A percentile compares a stretch with the other conserved stretches of the same genome.
phyloP scores from a whole-genome alignment of 2,329 filamentous ascomycete genomes.

The Mycosphaerella arachidis region DNA sequence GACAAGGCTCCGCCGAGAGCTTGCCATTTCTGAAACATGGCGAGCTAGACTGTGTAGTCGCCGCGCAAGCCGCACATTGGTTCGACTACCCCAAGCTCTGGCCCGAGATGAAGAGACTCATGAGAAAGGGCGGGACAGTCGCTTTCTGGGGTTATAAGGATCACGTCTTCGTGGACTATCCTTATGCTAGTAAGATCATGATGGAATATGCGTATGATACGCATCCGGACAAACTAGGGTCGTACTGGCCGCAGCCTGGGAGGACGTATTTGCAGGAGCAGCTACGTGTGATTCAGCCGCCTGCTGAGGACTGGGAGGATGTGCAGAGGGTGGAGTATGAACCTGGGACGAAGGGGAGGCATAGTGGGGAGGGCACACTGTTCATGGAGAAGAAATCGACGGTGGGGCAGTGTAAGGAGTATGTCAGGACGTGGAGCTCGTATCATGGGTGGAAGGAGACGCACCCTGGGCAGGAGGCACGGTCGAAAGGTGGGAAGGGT shows the following conservation, averaged over 20 bases:
- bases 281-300: conserved; percentile 50
- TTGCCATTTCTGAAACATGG: conserved; percentile 44
- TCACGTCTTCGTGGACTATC: conserved; percentile 54
- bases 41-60: conserved; percentile 50
- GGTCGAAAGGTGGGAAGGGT: conserved; percentile 52
- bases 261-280: conserved; percentile 51
- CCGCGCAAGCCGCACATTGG: conserved; percentile 61
- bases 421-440: conserved; percentile 57
- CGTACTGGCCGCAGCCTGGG: conserved; percentile 60
- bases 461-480: conserved; percentile 48
- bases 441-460: conserved; percentile 56
- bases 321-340: conserved; percentile 55
- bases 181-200: conserved; percentile 51
- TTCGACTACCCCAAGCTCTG: conserved; percentile 57
- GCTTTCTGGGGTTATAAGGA: conserved; percentile 66
- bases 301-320: conserved; percentile 49
- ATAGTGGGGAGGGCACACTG: conserved; percentile 38
- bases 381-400: conserved; percentile 54
- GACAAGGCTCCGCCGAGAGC: conserved; percentile 51
- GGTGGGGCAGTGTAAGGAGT: conserved; percentile 57
- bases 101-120: conserved; percentile 51
- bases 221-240: conserved; percentile 48
- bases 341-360: conserved; percentile 43
- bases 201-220: conserved; percentile 52
- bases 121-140: conserved; percentile 54